Evolutionary conservation across 306 rosid genomes (phyloP).

Genomic region (Cucurbita pepo): DNA sequence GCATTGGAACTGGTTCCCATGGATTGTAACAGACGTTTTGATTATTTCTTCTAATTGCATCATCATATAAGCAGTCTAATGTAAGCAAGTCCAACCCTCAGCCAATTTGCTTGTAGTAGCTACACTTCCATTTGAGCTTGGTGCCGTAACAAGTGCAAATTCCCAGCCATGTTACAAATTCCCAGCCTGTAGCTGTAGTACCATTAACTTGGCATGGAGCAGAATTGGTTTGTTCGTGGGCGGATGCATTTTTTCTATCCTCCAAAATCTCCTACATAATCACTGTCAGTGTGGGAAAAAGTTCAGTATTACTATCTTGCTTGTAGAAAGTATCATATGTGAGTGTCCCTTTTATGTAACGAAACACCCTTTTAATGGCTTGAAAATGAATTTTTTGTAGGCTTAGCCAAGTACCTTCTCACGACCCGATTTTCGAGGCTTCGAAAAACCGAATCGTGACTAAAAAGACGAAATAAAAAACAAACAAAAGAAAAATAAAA

Average conservation of each 20-base stretch:
- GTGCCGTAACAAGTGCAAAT: slow-evolving; percentile 89
- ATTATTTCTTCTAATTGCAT: slow-evolving; percentile 76
- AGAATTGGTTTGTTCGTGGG: slow-evolving; percentile 45
- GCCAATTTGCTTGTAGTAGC: slow-evolving; percentile 75
- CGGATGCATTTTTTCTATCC: slow-evolving; percentile 6
- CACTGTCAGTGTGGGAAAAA: too few species aligned
- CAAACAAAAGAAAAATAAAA: too few species aligned
- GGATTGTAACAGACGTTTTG: slow-evolving; percentile 87
- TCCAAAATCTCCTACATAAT: too few species aligned
- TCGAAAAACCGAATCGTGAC: too few species aligned
- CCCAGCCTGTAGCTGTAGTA: slow-evolving; percentile 84
- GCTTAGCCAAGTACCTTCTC: too few species aligned
- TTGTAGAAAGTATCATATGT: too few species aligned
- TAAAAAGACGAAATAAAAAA: too few species aligned
- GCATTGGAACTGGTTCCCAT: slow-evolving; percentile 60
- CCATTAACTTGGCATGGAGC: slow-evolving; percentile 59
- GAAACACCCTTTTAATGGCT: too few species aligned
- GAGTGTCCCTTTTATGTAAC: too few species aligned
- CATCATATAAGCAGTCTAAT: slow-evolving; percentile 90
- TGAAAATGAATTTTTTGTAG: too few species aligned
- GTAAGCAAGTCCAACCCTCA: slow-evolving; percentile 89
- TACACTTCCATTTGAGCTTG: slow-evolving; percentile 85
- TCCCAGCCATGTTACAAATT: slow-evolving; percentile 99
- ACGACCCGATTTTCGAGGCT: too few species aligned
- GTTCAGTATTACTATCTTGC: too few species aligned